These are phyloP conservation scores for Penicillium macrosclerotiorum DNA, from an alignment of 495 filamentous ascomycete genomes.

Conservation along the genomic window DNA sequence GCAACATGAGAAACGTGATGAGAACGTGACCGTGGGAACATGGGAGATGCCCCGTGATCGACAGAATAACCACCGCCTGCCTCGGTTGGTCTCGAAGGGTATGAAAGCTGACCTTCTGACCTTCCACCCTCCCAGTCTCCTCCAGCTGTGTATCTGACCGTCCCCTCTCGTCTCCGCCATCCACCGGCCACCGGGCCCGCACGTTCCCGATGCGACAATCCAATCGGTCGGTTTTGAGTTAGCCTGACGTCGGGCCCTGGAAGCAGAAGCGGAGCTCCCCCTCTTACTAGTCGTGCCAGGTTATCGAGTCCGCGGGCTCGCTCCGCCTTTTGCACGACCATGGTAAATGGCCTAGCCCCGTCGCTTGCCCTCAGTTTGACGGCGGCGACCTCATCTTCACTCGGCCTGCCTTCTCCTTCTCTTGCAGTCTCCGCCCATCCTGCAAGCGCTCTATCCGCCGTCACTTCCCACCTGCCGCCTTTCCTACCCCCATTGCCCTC, in stretches of 20 bases:
- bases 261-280: constrained; percentile 16
- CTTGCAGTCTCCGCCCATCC: constrained; percentile 19
- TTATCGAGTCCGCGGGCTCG: neutral
- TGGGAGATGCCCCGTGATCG: constrained; percentile 2
- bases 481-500: constrained; percentile 31
- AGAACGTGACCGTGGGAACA: no score
- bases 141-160: no score
- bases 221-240: constrained; percentile 7
- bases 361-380: constrained; percentile 23
- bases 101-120: neutral
- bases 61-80: constrained; percentile 6
- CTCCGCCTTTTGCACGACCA: constrained; percentile 1
- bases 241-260: constrained; percentile 7
- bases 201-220: constrained; percentile 23
- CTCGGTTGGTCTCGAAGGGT: constrained; percentile 7
- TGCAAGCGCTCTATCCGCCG: constrained; percentile 19
- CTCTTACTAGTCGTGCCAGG: neutral
- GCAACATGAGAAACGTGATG: no score
- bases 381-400: constrained; percentile 18
- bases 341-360: constrained; percentile 21
- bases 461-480: constrained; percentile 24
- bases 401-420: constrained; percentile 11
- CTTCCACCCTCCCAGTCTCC: neutral
- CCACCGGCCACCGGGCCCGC: constrained; percentile 22
- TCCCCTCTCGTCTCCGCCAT: constrained; percentile 17